Conservation (phyloP, 1,284 basidiomycete species). For the Ceratobasidium papillatum region DNA sequence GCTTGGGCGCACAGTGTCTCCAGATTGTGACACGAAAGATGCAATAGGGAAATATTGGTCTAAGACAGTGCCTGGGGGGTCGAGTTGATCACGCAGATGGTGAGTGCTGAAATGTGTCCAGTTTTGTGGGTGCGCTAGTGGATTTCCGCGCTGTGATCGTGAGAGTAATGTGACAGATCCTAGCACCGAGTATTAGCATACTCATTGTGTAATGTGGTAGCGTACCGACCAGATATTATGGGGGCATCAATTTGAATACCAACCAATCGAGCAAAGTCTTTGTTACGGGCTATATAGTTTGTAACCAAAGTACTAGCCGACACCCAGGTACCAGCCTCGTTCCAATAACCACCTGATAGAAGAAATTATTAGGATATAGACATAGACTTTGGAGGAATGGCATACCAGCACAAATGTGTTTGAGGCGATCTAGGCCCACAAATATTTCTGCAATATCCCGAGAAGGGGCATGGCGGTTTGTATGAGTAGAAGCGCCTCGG, state of each 20-base stretch:
- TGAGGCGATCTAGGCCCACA: conserved; percentile 51
- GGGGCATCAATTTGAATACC: background rate
- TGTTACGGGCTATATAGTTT: background rate
- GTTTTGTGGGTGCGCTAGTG: background rate
- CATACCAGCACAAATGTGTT: conserved; percentile 48
- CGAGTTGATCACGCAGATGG: background rate
- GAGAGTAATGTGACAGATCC: background rate
- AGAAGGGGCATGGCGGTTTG: conserved; percentile 43
- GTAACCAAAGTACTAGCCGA: background rate
- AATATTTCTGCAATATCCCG: conserved; percentile 52
- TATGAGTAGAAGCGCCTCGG: conserved; percentile 49
- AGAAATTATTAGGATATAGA: background rate
- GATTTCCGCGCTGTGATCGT: background rate
- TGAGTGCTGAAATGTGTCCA: background rate
- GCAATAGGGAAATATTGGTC: background rate
- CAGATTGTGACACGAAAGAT: background rate
- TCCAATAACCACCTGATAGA: conserved; percentile 6
- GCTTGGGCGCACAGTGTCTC: background rate
- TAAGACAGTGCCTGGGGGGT: background rate
- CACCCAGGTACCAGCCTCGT: background rate
- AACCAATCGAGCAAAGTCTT: background rate
- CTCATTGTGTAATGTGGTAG: background rate
- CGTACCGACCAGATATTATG: too few species aligned
- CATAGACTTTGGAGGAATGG: too few species aligned
- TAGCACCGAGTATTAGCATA: too few species aligned